Percentiles rank a stretch among this genome's conserved stretches.
phyloP scores from a whole-genome alignment of 768 basidiomycete species.

The Suillus subluteus region DNA sequence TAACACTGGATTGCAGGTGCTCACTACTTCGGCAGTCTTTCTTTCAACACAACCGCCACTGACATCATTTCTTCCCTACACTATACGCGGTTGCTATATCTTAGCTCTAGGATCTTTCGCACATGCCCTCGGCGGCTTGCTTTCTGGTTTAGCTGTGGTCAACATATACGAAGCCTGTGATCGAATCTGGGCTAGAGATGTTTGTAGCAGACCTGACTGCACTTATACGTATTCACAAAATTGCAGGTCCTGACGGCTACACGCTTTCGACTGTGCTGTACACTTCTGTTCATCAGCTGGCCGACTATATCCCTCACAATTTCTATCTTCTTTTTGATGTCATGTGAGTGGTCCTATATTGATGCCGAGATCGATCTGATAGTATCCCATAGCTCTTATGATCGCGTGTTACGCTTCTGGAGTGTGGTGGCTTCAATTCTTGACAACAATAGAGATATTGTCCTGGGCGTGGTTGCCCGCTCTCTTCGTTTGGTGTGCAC shows the following conservation, averaged over 20 bases:
- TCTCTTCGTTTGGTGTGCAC: slow-evolving; percentile 5
- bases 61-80: slow-evolving; percentile 7
- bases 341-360: neutral
- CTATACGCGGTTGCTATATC: neutral
- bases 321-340: neutral
- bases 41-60: slow-evolving; percentile 3
- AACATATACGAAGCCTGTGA: slow-evolving; percentile 6
- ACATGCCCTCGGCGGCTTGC: slow-evolving; percentile 7
- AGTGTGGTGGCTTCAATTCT: slow-evolving; percentile 4
- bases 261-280: neutral
- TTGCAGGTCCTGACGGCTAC: slow-evolving; percentile 1
- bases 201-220: slow-evolving; percentile 3
- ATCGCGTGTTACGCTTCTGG: slow-evolving; percentile 8
- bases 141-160: slow-evolving; percentile 6
- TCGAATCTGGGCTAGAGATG: slow-evolving; percentile 4
- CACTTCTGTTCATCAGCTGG: neutral
- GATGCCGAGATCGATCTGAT: neutral
- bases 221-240: neutral
- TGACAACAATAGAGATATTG: neutral
- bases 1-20: neutral
- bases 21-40: slow-evolving; percentile 9
- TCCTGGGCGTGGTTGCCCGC: slow-evolving; percentile 6
- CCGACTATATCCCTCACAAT: neutral
- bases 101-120: slow-evolving; percentile 9
- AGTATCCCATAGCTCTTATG: neutral